Conservation (phyloP, 2,329 filamentous ascomycete species). For the Didymella exigua region DNA sequence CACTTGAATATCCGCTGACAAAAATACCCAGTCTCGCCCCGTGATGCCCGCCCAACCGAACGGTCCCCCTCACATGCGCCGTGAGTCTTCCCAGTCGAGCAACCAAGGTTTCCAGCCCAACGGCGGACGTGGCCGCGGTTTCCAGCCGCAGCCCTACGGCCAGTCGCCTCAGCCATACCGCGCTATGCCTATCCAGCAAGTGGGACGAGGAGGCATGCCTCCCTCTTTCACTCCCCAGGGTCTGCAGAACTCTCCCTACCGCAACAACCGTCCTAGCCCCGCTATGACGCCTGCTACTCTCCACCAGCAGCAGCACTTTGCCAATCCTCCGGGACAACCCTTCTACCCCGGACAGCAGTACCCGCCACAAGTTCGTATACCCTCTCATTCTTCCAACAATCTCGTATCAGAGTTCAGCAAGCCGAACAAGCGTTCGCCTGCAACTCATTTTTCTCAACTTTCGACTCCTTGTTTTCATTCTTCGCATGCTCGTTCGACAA, state of each 20-base stretch:
- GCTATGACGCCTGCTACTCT: conserved; percentile 66
- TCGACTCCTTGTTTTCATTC: conserved; percentile 11
- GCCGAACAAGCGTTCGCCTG: conserved; percentile 21
- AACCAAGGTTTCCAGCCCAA: conserved; percentile 52
- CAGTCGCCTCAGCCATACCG: conserved; percentile 62
- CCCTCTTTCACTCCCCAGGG: conserved; percentile 57
- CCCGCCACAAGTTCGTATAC: conserved; percentile 65
- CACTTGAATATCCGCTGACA: conserved; percentile 21
- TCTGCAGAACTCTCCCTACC: conserved; percentile 64
- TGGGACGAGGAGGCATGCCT: conserved; percentile 58
- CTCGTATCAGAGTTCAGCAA: conserved; percentile 28
- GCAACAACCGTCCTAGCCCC: conserved; percentile 60
- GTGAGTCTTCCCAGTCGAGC: conserved; percentile 83
- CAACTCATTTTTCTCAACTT: conserved; percentile 20
- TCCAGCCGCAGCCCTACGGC: conserved; percentile 55
- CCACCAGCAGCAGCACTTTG: conserved; percentile 63
- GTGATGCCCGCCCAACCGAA: conserved; percentile 59
- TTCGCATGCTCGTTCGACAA: conserved; percentile 20
- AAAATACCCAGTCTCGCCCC: conserved; percentile 66
- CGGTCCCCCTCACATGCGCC: conserved; percentile 73
- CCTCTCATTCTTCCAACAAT: conserved; percentile 50
- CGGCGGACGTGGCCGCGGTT: conserved; percentile 59
- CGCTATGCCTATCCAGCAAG: conserved; percentile 56
- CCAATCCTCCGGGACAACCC: conserved; percentile 65
- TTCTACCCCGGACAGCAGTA: conserved; percentile 64